These are phyloP conservation scores for Dorcoceras hygrometricum DNA, from an alignment of 257 asterid genomes.

Conservation along the genomic window DNA sequence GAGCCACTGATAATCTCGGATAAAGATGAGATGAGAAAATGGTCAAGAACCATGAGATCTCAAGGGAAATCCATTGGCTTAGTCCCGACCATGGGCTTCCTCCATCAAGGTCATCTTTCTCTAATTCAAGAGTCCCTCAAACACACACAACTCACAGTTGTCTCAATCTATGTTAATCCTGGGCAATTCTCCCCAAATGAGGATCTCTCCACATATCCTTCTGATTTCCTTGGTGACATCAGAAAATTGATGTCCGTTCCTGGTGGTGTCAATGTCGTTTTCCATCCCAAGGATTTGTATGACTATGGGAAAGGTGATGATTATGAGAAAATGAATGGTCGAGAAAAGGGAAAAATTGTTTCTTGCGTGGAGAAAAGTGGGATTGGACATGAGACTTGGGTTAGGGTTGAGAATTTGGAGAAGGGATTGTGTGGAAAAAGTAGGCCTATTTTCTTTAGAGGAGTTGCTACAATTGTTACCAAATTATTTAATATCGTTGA, in stretches of 20 bases:
- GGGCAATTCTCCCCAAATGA: constrained; percentile 91
- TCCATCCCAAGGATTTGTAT: constrained; percentile 69
- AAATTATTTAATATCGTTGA: constrained; percentile 84
- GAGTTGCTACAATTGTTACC: constrained; percentile 88
- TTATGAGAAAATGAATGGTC: neutral
- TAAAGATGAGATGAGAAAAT: constrained; percentile 69
- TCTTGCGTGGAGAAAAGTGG: constrained; percentile 73
- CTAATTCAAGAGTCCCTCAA: constrained; percentile 58
- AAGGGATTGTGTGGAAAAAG: constrained; percentile 84
- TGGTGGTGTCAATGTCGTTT: constrained; percentile 77
- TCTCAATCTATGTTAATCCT: constrained; percentile 84
- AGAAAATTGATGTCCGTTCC: constrained; percentile 47
- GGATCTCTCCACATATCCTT: constrained; percentile 93
- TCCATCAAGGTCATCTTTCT: constrained; percentile 88
- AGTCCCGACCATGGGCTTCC: constrained; percentile 95
- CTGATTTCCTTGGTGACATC: constrained; percentile 76
- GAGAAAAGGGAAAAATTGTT: constrained; percentile 32
- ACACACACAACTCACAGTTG: constrained; percentile 56
- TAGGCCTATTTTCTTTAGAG: constrained; percentile 88
- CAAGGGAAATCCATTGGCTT: constrained; percentile 63
- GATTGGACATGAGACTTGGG: constrained; percentile 85
- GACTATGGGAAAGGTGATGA: constrained; percentile 44
- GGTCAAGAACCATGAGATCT: constrained; percentile 70
- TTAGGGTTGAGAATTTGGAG: constrained; percentile 72
- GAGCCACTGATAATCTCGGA: constrained; percentile 56